Evolutionary conservation across 208 protist genomes (phyloP).

Genomic region (Borovskyia barvae): DNA sequence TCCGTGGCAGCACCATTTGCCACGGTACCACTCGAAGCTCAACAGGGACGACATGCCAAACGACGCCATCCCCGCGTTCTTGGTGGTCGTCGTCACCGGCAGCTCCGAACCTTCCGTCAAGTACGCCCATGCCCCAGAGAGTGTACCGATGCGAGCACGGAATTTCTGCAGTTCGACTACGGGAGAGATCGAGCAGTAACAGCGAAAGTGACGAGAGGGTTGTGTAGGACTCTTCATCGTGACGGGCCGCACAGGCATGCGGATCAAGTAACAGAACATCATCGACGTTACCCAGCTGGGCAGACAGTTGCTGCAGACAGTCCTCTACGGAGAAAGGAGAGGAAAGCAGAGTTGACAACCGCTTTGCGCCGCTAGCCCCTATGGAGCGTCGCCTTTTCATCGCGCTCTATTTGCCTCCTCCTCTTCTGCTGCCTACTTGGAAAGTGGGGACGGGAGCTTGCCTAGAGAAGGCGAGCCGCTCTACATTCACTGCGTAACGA

Average conservation of each 20-base stretch:
- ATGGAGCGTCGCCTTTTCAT: too few relatives aligned
- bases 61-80: neutral
- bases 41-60: constrained; percentile 2
- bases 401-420: too few relatives aligned
- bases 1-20: neutral
- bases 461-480: too few relatives aligned
- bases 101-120: neutral
- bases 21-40: constrained; percentile 2
- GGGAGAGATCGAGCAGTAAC: neutral
- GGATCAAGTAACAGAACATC: neutral
- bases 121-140: constrained; percentile 1
- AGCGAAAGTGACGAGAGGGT: constrained; percentile 3
- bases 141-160: neutral
- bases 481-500: too few relatives aligned
- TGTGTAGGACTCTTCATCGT: neutral
- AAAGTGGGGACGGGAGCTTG: too few relatives aligned
- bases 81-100: too few relatives aligned
- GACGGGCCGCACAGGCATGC: neutral
- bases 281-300: neutral
- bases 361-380: too few relatives aligned
- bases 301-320: neutral
- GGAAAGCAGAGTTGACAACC: too few relatives aligned
- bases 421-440: too few relatives aligned
- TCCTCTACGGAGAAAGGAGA: too few relatives aligned
- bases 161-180: neutral